Conservation (phyloP, 192 early-diverging fungal genomes). For the Coemansia sp. region DNA sequence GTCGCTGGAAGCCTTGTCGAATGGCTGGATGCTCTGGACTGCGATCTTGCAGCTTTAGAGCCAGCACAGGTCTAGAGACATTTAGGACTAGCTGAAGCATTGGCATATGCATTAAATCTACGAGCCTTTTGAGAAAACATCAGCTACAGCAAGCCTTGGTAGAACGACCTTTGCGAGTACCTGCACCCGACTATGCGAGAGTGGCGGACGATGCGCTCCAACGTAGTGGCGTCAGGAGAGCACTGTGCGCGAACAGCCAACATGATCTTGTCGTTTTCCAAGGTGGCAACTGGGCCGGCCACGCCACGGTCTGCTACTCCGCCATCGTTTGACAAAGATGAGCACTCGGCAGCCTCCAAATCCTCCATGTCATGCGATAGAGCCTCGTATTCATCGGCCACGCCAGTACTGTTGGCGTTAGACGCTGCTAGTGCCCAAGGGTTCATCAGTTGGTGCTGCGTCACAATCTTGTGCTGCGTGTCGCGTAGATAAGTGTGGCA, state of each 20-base stretch:
- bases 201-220: constrained; percentile 43
- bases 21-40: constrained; percentile 23
- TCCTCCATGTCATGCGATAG: not conserved
- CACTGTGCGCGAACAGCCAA: constrained; percentile 9
- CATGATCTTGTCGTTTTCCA: constrained; percentile 22
- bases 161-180: constrained; percentile 26
- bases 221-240: constrained; percentile 14
- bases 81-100: not conserved
- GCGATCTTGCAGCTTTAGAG: not conserved
- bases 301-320: not conserved
- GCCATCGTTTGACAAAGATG: not conserved
- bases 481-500: constrained; percentile 26
- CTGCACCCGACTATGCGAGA: constrained; percentile 27
- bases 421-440: constrained; percentile 19
- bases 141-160: constrained; percentile 6
- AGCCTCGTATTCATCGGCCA: not conserved
- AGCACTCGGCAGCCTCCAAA: not conserved
- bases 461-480: constrained; percentile 25
- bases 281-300: not conserved
- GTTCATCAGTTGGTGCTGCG: constrained; percentile 23
- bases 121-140: not conserved
- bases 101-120: constrained; percentile 3
- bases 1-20: constrained; percentile 20
- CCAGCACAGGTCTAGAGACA: not conserved
- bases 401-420: not conserved